These are phyloP conservation scores for Martiniozyma asiatica DNA, from an alignment of 1,139 yeast genomes.

Conservation along the genomic window DNA sequence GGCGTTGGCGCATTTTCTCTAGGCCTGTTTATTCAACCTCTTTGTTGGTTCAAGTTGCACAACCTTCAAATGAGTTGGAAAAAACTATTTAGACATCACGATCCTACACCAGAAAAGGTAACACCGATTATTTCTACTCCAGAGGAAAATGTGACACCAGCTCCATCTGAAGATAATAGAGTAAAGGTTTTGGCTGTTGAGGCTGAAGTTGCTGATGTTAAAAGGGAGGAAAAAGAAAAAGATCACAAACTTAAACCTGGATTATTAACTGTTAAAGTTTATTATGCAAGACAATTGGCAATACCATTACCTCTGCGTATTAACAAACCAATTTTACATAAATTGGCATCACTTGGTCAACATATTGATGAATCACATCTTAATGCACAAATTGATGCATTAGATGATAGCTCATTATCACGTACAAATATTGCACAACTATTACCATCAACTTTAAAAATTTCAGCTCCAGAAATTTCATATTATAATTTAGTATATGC, in stretches of 20 bases:
- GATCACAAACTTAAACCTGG: constrained; percentile 43
- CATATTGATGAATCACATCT: constrained; percentile 29
- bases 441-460: constrained; percentile 56
- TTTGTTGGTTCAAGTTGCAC: too few relatives aligned
- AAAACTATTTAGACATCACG: too few relatives aligned
- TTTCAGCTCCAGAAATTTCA: constrained; percentile 30
- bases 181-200: not conserved
- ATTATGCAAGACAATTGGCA: constrained; percentile 46
- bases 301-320: constrained; percentile 41
- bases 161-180: not conserved
- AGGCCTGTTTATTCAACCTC: too few relatives aligned
- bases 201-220: not conserved
- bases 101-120: not conserved
- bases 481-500: constrained; percentile 32
- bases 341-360: constrained; percentile 31
- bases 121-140: not conserved
- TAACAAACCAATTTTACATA: constrained; percentile 38
- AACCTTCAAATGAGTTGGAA: too few relatives aligned
- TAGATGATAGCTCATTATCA: constrained; percentile 22
- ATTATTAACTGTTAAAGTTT: constrained; percentile 55
- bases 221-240: not conserved
- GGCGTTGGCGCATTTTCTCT: too few relatives aligned
- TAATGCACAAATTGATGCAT: constrained; percentile 28
- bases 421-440: constrained; percentile 27
- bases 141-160: constrained; percentile 1